Percentiles rank a stretch among this genome's conserved stretches.
These are phyloP conservation scores for Lolium multiflorum DNA, from an alignment of 176 grass and related monocot genomes.

Conservation along the genomic window DNA sequence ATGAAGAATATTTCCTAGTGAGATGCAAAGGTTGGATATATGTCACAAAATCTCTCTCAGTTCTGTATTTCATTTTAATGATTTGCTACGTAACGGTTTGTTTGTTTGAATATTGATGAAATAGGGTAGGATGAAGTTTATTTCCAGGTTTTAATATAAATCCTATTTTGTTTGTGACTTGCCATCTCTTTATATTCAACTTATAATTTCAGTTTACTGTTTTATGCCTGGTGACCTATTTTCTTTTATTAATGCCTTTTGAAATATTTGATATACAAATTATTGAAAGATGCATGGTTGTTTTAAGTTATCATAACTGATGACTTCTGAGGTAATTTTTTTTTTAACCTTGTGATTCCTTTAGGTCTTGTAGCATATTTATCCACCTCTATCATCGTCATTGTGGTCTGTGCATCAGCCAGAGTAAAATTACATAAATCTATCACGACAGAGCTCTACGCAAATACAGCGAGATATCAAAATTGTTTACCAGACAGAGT, in stretches of 20 bases:
- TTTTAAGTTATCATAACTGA: conserved; percentile 9
- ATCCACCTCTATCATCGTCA: background rate
- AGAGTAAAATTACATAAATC: background rate
- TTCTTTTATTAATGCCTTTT: background rate
- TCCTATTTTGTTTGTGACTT: background rate
- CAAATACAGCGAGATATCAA: background rate
- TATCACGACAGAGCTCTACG: background rate
- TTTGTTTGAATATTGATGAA: background rate
- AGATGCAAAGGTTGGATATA: conserved; percentile 84
- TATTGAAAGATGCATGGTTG: background rate
- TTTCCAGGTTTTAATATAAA: conserved; percentile 5
- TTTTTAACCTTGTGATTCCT: background rate
- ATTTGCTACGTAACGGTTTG: conserved; percentile 15
- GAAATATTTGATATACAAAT: background rate
- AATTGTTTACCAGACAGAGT: background rate
- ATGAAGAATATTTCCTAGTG: conserved; percentile 86
- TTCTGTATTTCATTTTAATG: conserved; percentile 28
- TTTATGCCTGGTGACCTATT: background rate
- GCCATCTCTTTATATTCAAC: background rate
- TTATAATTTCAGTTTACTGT: background rate
- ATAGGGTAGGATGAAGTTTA: conserved; percentile 16
- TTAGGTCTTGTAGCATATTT: background rate
- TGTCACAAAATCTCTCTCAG: conserved; percentile 2
- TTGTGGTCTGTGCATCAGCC: background rate
- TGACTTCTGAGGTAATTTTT: background rate